Conservation (phyloP, 2,329 filamentous ascomycete genomes). For the Colletotrichum filicis region DNA sequence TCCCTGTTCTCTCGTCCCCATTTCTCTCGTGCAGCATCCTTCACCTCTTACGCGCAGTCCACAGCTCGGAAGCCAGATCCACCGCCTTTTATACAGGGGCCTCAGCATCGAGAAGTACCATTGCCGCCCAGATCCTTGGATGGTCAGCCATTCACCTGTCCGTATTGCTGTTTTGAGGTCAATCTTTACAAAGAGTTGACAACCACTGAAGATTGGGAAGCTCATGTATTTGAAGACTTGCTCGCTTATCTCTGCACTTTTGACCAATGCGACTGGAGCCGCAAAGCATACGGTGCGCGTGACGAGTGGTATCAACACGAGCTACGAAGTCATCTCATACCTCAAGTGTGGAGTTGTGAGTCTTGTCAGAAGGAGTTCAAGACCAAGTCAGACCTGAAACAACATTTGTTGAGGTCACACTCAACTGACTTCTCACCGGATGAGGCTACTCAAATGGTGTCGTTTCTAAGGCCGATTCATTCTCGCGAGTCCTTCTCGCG, state of each 20-base stretch:
- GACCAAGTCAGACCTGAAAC: background rate
- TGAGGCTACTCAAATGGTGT: conserved; percentile 1
- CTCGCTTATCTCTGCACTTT: conserved; percentile 26
- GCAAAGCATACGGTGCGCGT: conserved; percentile 1
- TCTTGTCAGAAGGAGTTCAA: conserved; percentile 8
- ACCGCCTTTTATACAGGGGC: no score
- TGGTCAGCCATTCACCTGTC: conserved; percentile 10
- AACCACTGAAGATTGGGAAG: conserved; percentile 15
- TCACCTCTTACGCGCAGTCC: background rate
- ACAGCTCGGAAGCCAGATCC: background rate
- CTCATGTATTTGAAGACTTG: conserved; percentile 19
- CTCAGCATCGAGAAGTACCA: background rate
- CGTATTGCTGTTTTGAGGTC: conserved; percentile 19
- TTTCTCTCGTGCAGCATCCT: background rate
- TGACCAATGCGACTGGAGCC: conserved; percentile 12
- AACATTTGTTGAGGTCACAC: background rate
- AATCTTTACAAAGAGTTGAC: background rate
- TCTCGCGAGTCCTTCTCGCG: background rate
- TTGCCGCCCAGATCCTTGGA: background rate
- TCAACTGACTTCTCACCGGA: background rate
- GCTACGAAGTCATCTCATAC: conserved; percentile 3
- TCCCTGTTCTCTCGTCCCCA: background rate
- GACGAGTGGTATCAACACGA: conserved; percentile 24
- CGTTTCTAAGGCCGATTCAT: background rate
- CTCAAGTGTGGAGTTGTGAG: conserved; percentile 6